Base-by-base conservation (phyloP, 352 stramenopile species). In the Globisporangium irregulare region DNA sequence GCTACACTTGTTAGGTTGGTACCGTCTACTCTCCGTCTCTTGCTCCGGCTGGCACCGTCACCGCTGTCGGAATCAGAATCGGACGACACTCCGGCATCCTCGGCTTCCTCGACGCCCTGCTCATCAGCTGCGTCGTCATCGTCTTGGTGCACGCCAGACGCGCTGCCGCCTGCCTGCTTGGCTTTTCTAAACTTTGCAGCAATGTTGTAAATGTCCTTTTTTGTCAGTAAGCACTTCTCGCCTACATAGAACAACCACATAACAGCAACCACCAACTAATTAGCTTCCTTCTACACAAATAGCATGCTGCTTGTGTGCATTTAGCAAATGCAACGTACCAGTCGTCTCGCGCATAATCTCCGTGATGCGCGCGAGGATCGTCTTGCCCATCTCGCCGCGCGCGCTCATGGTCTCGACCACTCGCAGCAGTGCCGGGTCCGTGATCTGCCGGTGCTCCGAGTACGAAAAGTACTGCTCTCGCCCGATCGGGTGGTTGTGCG, bases 401-500 rank as follows among this genome's bases (percentile, higher is more conserved):
- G 36, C 24, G 36, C 34, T 64, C 22, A 64, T 51, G 14, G 36
- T 34, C 59, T 51, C 38, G 27, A 64, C 53, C 14, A 53, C 43
- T 24, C 43, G 38, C 14, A 64, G 59, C 59, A 64, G 38, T 15
- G 38, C 38, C 43, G 59, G 59, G 59, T 64, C 59, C 24, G 38
- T 55, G 59, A 64, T 64, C 14, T 15, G 22, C 36, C 59, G 25
- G 22, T 64, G 56, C 41, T 68, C 63, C 4, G 55, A 27, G 54
- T 68, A 68, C 63, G 34, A 48, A 32, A 57, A 43, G 41, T 68
- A 68, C 54, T 57, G 63, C 36, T 38, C 63, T 25, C 29, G 36
- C 20, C 43, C 25, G 5, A 55, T 22, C 54, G 63, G 63, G 27
- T 63, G 63, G 41, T 68, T 68, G 63, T 68, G 63, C 20, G 27